Evolutionary conservation across 257 asterid species (phyloP), one percentile per base, ranked within the genome.

Genomic region (Gentiana dahurica): DNA sequence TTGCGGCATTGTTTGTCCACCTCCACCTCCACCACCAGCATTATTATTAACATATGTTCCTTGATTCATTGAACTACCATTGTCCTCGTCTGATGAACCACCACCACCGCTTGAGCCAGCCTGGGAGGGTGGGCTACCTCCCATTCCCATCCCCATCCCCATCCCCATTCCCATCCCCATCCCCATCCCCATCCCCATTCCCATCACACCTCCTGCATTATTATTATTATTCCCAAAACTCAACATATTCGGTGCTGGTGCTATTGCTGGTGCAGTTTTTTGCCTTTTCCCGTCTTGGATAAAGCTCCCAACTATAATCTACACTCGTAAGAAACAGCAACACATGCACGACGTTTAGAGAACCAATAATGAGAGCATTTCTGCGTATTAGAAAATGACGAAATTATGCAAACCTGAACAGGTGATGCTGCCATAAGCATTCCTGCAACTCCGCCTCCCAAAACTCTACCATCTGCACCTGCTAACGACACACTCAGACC

Each of bases 391-490:
- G 5, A 41, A 41, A 41, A 49, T 4, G 38, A 15, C 33, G 48
- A 15, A 36, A 9, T 34, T 51, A 58, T 35, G 41, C 4, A 3
- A 15, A 85, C 97, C 93, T 89, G 97, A 49, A 83, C 84, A 0
- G 85, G 73, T 15, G 95, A 71, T 41, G 92, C 94, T 44, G 97
- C 97, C 76, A 69, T 70, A 33, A 89, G 95, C 63, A 63, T 34
- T 62, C 95, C 97, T 12, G 84, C 83, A 60, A 89, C 94, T 54
- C 85, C 87, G 51, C 97, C 97, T 34, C 95, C 97, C 76, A 86
- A 56, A 47, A 89, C 95, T 54, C 75, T 73, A 41, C 89, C 92
- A 60, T 83, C 94, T 44, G 86, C 15, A 39, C 95, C 87, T 57
- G 95, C 87, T 75, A 89, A 56, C 0, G 92, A 86, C 62, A 89